Conservation (phyloP, 108 stramenopile species). For the Stephanodiscus triporus region DNA sequence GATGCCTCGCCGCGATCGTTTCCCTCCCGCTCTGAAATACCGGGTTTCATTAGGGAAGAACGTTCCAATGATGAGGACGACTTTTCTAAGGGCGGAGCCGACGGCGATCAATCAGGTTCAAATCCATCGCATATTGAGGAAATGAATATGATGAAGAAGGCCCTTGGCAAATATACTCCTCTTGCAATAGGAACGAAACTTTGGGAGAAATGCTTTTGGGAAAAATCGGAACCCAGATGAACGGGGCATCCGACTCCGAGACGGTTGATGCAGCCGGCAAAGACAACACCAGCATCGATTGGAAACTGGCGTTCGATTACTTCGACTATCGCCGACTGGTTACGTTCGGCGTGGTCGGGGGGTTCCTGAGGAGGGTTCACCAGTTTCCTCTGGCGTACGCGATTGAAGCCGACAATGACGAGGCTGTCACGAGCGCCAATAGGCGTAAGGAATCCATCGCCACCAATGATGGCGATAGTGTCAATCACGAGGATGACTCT, state of each 20-base stretch:
- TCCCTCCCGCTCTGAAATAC: constrained; percentile 18
- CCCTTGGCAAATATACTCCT: constrained; percentile 68
- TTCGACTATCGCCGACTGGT: constrained; percentile 87
- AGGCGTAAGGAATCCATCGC: constrained; percentile 15
- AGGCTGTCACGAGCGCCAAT: not conserved
- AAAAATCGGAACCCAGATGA: constrained; percentile 14
- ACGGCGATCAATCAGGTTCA: not conserved
- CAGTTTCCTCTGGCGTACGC: constrained; percentile 62
- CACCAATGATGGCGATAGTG: constrained; percentile 38
- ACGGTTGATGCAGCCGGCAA: not conserved
- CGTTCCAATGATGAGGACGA: constrained; percentile 13
- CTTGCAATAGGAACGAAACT: constrained; percentile 60
- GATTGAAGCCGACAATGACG: constrained; percentile 15
- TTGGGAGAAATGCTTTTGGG: constrained; percentile 72
- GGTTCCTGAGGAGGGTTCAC: constrained; percentile 82
- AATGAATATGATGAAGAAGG: constrained; percentile 51
- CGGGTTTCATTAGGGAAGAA: constrained; percentile 25
- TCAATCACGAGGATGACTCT: constrained; percentile 34
- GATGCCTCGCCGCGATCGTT: constrained; percentile 18
- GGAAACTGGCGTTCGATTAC: constrained; percentile 64
- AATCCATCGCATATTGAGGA: constrained; percentile 33
- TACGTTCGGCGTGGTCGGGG: constrained; percentile 86
- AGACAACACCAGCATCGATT: constrained; percentile 43
- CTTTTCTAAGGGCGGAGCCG: not conserved
- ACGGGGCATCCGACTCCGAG: constrained; percentile 1